phyloP scores from a whole-genome alignment of 1,284 basidiomycete genomes.

The Ceratobasidium sp. region DNA sequence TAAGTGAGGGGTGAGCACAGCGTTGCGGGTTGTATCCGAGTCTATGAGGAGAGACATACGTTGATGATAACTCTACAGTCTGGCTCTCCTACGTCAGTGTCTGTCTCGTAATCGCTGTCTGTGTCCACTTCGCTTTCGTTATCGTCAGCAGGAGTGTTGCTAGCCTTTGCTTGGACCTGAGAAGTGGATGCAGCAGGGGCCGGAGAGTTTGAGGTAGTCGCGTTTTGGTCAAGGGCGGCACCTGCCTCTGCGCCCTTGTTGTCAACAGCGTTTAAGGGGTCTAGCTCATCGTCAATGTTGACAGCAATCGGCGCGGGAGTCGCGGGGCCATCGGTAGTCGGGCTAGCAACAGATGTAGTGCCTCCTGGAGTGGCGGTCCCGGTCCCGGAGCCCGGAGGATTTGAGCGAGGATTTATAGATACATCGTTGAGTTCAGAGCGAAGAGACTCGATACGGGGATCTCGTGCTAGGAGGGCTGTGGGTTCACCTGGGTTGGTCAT shows the following conservation, averaged over 20 bases:
- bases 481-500: background rate
- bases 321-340: constrained; percentile 35
- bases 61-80: constrained; percentile 93
- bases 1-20: background rate
- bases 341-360: constrained; percentile 35
- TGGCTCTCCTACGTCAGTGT: constrained; percentile 72
- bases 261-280: constrained; percentile 19
- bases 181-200: background rate
- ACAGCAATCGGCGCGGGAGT: constrained; percentile 44
- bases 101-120: constrained; percentile 52
- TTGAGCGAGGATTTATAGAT: constrained; percentile 15
- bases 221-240: background rate
- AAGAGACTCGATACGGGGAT: constrained; percentile 43
- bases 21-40: background rate
- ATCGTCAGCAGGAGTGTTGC: constrained; percentile 49
- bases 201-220: constrained; percentile 3
- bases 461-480: background rate
- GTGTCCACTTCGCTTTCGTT: constrained; percentile 51
- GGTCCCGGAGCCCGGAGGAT: constrained; percentile 25
- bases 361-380: constrained; percentile 29
- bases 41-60: constrained; percentile 63
- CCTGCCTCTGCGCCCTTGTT: constrained; percentile 2
- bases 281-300: constrained; percentile 42
- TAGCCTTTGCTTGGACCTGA: constrained; percentile 5
- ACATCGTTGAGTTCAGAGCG: constrained; percentile 29